Evolutionary conservation across 257 asterid species (phyloP).

Genomic region (Rauvolfia tetraphylla): DNA sequence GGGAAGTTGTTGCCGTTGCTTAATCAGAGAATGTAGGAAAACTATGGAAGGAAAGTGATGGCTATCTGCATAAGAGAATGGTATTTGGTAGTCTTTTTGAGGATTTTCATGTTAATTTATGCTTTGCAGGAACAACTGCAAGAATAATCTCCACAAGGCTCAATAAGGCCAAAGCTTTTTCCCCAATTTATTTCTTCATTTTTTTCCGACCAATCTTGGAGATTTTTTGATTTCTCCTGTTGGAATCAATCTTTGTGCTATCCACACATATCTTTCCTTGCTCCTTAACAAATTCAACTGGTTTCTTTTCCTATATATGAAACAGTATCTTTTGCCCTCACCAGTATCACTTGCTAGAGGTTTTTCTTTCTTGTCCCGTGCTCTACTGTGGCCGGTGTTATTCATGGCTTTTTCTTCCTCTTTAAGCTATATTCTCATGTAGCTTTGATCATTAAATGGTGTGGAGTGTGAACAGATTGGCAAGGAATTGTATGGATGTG

Average conservation of each 20-base stretch:
- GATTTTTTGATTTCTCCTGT: no score
- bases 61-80: no score
- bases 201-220: no score
- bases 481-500: background rate
- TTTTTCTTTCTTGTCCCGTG: background rate
- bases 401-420: slow-evolving; percentile 18
- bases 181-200: background rate
- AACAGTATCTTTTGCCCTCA: slow-evolving; percentile 5
- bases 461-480: slow-evolving; percentile 2
- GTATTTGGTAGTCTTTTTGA: background rate
- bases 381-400: background rate
- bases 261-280: background rate
- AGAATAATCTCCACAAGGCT: no score
- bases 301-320: background rate
- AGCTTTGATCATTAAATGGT: slow-evolving; percentile 14
- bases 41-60: background rate
- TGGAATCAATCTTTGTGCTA: background rate
- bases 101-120: slow-evolving; percentile 1
- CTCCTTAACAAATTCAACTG: background rate
- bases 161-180: no score
- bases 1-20: background rate
- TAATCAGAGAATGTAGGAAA: slow-evolving; percentile 4
- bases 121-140: background rate
- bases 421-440: slow-evolving; percentile 24
- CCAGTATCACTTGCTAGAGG: background rate